A percentile compares a stretch with the other conserved stretches of the same genome.
Conservation (phyloP, 2,329 filamentous ascomycete species). For the Exutisphaerella laricina region DNA sequence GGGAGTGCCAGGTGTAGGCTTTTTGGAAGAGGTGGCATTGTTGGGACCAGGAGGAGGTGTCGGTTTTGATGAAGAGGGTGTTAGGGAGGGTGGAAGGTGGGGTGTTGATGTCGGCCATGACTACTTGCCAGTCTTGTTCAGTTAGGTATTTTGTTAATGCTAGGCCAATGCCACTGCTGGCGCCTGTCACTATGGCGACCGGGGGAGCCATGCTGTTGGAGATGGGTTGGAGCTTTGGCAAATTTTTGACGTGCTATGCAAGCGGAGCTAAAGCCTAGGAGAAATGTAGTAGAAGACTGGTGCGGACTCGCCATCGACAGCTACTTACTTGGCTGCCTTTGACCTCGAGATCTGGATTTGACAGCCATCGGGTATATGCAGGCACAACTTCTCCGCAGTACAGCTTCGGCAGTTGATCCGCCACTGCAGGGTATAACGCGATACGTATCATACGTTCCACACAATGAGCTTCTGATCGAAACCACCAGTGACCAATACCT, state of each 20-base stretch:
- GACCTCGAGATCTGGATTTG: not conserved
- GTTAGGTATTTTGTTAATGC: conserved; percentile 39
- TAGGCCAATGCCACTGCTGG: conserved; percentile 42
- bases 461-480: conserved; percentile 58
- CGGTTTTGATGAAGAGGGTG: conserved; percentile 34
- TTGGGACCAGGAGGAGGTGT: conserved; percentile 29
- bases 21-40: conserved; percentile 24
- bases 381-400: conserved; percentile 1
- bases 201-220: conserved; percentile 35
- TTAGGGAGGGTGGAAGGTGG: conserved; percentile 28
- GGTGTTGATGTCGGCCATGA: conserved; percentile 43
- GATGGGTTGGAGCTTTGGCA: too few species aligned
- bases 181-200: conserved; percentile 44
- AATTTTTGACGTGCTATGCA: too few species aligned
- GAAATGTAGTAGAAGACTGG: too few species aligned
- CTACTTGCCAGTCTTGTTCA: conserved; percentile 36
- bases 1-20: conserved; percentile 22
- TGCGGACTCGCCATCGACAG: too few species aligned
- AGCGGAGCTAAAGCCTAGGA: too few species aligned
- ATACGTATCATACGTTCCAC: conserved; percentile 41
- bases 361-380: not conserved
- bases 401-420: not conserved
- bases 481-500: conserved; percentile 57
- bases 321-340: not conserved
- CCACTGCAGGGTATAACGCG: not conserved